Conservation (phyloP, 116 monocot genomes). For the Phalaenopsis hybrid region DNA sequence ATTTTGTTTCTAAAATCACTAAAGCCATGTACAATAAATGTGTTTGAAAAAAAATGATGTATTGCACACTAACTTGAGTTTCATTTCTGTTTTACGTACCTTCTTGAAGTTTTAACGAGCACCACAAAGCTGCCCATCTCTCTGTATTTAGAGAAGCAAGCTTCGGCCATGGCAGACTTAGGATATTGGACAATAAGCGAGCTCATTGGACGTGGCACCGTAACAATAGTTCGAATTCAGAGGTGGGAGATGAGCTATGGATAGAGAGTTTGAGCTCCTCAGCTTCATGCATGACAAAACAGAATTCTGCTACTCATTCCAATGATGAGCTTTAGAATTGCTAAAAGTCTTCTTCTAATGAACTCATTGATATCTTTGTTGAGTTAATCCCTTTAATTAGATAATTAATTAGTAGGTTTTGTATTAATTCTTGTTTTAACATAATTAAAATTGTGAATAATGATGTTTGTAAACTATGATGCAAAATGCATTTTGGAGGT, state of each 20-base stretch:
- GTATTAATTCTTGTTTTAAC: no score
- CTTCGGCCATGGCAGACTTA: conserved; percentile 69
- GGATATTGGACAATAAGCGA: conserved; percentile 33
- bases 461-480: no score
- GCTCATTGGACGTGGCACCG: conserved; percentile 85
- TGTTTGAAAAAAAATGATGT: not conserved
- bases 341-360: no score
- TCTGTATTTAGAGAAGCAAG: conserved; percentile 67
- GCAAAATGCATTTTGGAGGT: no score
- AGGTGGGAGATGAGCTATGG: conserved; percentile 38
- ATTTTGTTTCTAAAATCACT: not conserved
- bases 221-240: conserved; percentile 46
- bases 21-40: no score
- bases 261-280: conserved; percentile 32
- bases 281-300: not conserved
- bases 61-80: not conserved
- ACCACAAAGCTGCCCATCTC: conserved; percentile 37
- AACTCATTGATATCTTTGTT: no score
- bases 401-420: no score
- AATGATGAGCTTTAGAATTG: no score
- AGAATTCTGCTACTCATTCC: no score
- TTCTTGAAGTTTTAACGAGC: conserved; percentile 34
- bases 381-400: no score
- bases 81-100: not conserved
- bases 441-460: no score